Conservation (phyloP, 2,329 filamentous ascomycete genomes). For the Aspergillus piperis region DNA sequence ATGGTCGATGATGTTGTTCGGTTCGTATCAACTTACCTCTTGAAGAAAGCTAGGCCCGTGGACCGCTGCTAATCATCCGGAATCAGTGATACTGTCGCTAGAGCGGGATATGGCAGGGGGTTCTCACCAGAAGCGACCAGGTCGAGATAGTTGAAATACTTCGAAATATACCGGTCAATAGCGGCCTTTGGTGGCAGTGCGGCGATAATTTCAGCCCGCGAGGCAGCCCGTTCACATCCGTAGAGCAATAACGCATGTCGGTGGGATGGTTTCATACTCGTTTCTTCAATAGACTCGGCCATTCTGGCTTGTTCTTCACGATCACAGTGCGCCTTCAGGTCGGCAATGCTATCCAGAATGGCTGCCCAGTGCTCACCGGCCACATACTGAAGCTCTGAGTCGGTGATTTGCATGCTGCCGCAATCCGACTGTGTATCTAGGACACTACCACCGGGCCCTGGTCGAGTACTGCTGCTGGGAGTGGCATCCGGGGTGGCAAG, state of each 20-base stretch:
- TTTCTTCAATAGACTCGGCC: constrained; percentile 7
- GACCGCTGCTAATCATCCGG: constrained; percentile 16
- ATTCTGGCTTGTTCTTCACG: constrained; percentile 21
- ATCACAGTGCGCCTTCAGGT: constrained; percentile 28
- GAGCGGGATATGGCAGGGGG: too few relatives aligned
- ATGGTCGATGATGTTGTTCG: not conserved
- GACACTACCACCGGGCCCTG: not conserved
- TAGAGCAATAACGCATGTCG: constrained; percentile 17
- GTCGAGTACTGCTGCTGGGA: not conserved
- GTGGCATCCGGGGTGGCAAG: not conserved
- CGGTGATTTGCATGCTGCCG: constrained; percentile 23
- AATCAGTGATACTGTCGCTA: too few relatives aligned
- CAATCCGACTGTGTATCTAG: constrained; percentile 19
- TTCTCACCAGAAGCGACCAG: constrained; percentile 19
- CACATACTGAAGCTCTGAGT: constrained; percentile 25
- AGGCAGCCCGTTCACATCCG: constrained; percentile 12
- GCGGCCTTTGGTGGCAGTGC: constrained; percentile 24
- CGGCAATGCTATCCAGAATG: constrained; percentile 29
- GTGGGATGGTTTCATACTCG: not conserved
- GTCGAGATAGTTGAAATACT: constrained; percentile 31
- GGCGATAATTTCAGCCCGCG: constrained; percentile 24
- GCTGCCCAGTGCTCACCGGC: constrained; percentile 31
- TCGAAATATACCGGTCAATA: constrained; percentile 29
- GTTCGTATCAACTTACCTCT: constrained; percentile 26
- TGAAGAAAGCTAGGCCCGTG: constrained; percentile 34